Conservation (phyloP, 768 basidiomycete genomes). For the Lentinula raphanica region DNA sequence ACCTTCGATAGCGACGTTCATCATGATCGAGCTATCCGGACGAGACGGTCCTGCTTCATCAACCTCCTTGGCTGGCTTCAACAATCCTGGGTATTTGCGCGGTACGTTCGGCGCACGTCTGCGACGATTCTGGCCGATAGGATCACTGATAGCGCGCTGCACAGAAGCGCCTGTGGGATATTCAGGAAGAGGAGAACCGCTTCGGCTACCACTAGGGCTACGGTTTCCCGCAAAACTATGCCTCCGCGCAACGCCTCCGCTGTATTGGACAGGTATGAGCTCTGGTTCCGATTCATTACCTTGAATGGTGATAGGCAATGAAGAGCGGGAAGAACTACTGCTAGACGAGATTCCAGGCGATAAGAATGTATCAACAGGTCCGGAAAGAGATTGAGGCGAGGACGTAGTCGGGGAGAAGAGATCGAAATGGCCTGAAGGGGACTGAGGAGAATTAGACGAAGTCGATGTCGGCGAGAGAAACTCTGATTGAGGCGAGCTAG, state of each 20-base stretch:
- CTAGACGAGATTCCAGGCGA: neutral
- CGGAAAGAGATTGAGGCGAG: neutral
- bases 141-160: constrained; percentile 1
- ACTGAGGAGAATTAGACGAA: neutral
- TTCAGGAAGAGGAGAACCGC: neutral
- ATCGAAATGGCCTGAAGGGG: neutral
- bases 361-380: neutral
- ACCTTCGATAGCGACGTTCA: constrained; percentile 1
- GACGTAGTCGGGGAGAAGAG: neutral
- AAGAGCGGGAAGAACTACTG: neutral
- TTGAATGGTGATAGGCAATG: neutral
- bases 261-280: neutral
- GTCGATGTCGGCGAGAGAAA: neutral
- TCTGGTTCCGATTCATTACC: neutral
- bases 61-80: constrained; percentile 6
- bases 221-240: neutral
- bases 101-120: neutral
- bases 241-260: constrained; percentile 4
- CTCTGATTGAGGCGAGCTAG: neutral
- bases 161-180: neutral
- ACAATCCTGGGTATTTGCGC: neutral
- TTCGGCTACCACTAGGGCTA: neutral
- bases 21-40: constrained; percentile 1
- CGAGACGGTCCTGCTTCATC: constrained; percentile 2
- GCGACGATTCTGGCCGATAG: constrained; percentile 1